Evolutionary conservation across 2,329 filamentous ascomycete species (phyloP).

Genomic region (Aspergillus persii): DNA sequence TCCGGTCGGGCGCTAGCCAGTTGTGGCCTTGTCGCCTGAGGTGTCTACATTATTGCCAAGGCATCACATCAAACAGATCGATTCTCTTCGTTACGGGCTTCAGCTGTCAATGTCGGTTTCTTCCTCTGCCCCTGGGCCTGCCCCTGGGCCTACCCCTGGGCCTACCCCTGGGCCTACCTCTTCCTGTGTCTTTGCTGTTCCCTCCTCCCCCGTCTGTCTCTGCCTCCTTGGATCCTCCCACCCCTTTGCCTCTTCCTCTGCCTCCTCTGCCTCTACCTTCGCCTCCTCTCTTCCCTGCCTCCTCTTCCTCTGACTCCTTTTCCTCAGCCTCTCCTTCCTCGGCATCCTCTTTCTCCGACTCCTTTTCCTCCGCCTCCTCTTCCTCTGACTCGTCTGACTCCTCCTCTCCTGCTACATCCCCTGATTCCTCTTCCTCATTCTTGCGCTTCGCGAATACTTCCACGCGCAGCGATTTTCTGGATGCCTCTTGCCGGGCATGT

Average conservation of each 20-base stretch:
- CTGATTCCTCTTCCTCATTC: neutral
- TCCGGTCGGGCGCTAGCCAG: conserved; percentile 31
- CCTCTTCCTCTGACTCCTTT: neutral
- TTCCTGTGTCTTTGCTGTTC: too few species aligned
- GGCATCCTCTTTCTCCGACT: neutral
- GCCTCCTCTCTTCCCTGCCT: neutral
- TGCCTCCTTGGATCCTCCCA: too few species aligned
- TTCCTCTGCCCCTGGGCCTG: too few species aligned
- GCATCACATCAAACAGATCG: neutral
- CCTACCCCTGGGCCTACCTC: too few species aligned
- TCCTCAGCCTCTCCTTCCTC: neutral
- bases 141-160: too few species aligned
- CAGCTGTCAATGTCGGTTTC: too few species aligned
- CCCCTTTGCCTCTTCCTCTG: too few species aligned
- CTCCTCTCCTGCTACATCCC: neutral
- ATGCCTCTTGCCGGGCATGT: neutral
- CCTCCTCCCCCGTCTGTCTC: too few species aligned
- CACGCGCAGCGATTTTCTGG: too few species aligned
- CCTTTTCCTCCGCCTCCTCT: neutral
- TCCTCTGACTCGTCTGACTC: neutral
- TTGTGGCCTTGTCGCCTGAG: neutral
- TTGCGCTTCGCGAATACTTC: neutral
- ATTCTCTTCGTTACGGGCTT: too few species aligned
- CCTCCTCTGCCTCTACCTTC: neutral
- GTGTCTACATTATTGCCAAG: neutral